Base-by-base conservation (phyloP, 306 rosid species). In the Dalbergia oliveri region DNA sequence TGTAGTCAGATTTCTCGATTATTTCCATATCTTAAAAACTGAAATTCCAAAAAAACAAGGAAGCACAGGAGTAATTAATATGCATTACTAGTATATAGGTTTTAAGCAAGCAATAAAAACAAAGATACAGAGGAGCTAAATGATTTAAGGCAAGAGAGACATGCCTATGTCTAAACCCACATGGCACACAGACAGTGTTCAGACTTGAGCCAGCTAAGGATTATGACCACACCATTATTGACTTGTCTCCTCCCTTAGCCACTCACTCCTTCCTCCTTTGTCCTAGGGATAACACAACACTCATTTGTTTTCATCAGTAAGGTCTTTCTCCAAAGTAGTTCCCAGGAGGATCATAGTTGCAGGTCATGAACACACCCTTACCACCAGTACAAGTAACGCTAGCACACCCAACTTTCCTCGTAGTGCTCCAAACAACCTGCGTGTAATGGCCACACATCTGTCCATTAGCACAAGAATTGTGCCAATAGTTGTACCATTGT, bases 291-390 rank as follows among this genome's bases (percentile, higher is more conserved):
- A n/a, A n/a, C n/a, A n/a, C n/a, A 2, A 26, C 31, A 26, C 31
- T 26, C 31, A 26, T 26, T 26, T 26, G 31, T 26, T 15, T 7
- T 85, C 72, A 88, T 90, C 83, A 94, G 43, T 92, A 95, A 72
- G 99, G 99, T 58, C 78, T 89, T 69, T 93, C 97, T 34, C 98
- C 94, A 70, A 79, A 64, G 69, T 93, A 95, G 62, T 95, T 95
- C 1, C 99, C 99, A 9, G 98, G 97, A 80, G 97, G 99, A 74
- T 95, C 96, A 66, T 95, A 95, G 67, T 93, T 95, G 66, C 99
- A 95, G 44, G 90, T 86, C 81, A 95, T 93, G 77, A 95, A 95
- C 23, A 84, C 83, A 1, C 99, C 99, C 76, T 67, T 75, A 3
- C 85, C 94, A 4, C 72, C 84, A 1, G 45, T 18, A 37, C 99